These are phyloP conservation scores for Nothophoma quercina DNA, from an alignment of 2,329 filamentous ascomycete species.

Conservation along the genomic window DNA sequence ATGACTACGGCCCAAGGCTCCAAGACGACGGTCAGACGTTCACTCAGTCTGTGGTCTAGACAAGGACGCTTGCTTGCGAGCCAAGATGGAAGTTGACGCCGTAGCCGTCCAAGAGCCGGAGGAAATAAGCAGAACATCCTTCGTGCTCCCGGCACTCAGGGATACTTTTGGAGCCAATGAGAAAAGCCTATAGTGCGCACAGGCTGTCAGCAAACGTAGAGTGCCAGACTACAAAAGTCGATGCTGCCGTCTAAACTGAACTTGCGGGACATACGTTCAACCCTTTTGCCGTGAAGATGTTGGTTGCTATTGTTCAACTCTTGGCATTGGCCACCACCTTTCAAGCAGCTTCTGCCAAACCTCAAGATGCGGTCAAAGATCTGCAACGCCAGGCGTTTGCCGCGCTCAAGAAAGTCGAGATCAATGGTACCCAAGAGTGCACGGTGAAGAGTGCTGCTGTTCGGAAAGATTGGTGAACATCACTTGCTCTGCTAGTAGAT, in stretches of 20 bases:
- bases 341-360: conserved; percentile 15
- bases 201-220: not conserved
- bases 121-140: not conserved
- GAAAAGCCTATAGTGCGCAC: not conserved
- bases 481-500: not conserved
- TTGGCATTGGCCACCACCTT: conserved; percentile 17
- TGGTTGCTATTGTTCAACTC: conserved; percentile 2
- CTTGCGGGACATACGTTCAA: too few species aligned
- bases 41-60: too few species aligned
- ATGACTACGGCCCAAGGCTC: too few species aligned
- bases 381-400: conserved; percentile 23
- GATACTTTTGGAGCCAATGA: not conserved
- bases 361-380: conserved; percentile 19
- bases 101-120: not conserved
- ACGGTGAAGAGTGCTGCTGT: conserved; percentile 17
- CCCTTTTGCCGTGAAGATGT: not conserved
- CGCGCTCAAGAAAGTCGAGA: conserved; percentile 14
- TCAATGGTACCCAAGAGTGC: conserved; percentile 15
- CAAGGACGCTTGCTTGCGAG: too few species aligned
- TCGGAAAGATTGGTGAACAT: conserved; percentile 24
- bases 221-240: not conserved
- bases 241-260: not conserved
- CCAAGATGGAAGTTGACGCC: not conserved
- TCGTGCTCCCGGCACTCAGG: not conserved
- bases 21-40: too few species aligned